A percentile compares a stretch with the other conserved stretches of the same genome.
Evolutionary conservation across 2,329 filamentous ascomycete genomes (phyloP).

Genomic region (Monascus ruber): DNA sequence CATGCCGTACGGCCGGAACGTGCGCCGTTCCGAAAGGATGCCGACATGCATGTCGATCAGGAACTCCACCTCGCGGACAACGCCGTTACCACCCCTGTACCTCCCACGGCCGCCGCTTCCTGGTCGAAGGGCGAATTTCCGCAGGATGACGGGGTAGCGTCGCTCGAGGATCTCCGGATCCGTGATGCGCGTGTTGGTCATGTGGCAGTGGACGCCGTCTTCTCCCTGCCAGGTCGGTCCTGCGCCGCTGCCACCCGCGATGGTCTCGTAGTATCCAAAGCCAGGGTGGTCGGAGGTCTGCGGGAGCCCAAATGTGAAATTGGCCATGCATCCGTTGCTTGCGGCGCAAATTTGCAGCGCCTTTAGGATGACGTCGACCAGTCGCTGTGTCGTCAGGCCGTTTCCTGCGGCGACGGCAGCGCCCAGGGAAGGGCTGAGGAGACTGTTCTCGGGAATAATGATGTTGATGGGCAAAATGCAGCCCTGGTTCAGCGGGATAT

Average conservation of each 20-base stretch:
- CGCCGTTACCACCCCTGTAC: slow-evolving; percentile 63
- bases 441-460: slow-evolving; percentile 56
- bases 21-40: slow-evolving; percentile 62
- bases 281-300: slow-evolving; percentile 50
- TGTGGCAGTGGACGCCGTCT: slow-evolving; percentile 67
- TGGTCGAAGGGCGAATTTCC: slow-evolving; percentile 54
- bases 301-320: slow-evolving; percentile 63
- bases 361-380: slow-evolving; percentile 66
- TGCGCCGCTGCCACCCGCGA: slow-evolving; percentile 65
- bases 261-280: slow-evolving; percentile 77
- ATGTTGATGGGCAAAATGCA: slow-evolving; percentile 64
- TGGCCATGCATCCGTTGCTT: slow-evolving; percentile 66
- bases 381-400: slow-evolving; percentile 62
- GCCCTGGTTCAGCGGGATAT: slow-evolving; percentile 74
- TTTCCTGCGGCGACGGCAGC: slow-evolving; percentile 72
- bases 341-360: slow-evolving; percentile 67
- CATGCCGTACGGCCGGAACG: slow-evolving; percentile 66
- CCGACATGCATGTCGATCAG: slow-evolving; percentile 64
- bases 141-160: slow-evolving; percentile 61
- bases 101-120: slow-evolving; percentile 55
- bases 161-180: slow-evolving; percentile 70
- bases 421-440: slow-evolving; percentile 59
- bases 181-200: slow-evolving; percentile 79
- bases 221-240: slow-evolving; percentile 63
- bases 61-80: slow-evolving; percentile 71